Percentiles rank a stretch among this genome's conserved stretches.
These are phyloP conservation scores for Harringtonia aguacate DNA, from an alignment of 2,329 filamentous ascomycete species.

Conservation along the genomic window DNA sequence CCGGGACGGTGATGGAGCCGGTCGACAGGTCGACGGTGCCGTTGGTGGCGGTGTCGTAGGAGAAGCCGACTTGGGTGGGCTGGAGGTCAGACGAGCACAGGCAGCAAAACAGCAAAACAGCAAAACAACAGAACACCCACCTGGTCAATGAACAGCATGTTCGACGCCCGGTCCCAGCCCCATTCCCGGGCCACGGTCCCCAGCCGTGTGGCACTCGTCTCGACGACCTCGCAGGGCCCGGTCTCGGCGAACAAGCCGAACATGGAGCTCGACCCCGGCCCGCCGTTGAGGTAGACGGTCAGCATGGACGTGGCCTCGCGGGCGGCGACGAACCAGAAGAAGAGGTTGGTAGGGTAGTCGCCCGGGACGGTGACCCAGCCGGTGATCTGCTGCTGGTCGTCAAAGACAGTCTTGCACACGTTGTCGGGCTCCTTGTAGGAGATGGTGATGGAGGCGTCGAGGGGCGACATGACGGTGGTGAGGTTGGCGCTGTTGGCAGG, in stretches of 20 bases:
- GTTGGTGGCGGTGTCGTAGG: conserved; percentile 53
- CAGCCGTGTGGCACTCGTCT: conserved; percentile 35
- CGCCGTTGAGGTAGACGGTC: conserved; percentile 57
- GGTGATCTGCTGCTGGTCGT: conserved; percentile 56
- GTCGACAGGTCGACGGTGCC: conserved; percentile 41
- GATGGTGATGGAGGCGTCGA: conserved; percentile 54
- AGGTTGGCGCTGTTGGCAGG: conserved; percentile 24
- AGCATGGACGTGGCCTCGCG: conserved; percentile 30
- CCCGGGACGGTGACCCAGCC: conserved; percentile 58
- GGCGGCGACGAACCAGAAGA: conserved; percentile 40
- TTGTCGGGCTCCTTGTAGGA: conserved; percentile 53
- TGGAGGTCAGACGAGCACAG: conserved; percentile 28
- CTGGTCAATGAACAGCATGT: conserved; percentile 48
- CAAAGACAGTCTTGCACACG: conserved; percentile 55
- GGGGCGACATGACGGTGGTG: conserved; percentile 49
- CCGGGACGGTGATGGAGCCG: conserved; percentile 24
- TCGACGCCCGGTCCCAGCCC: conserved; percentile 51
- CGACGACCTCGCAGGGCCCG: conserved; percentile 41
- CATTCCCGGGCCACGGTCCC: conserved; percentile 48
- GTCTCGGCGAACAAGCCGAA: conserved; percentile 52
- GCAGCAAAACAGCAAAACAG: not conserved
- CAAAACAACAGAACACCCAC: conserved; percentile 18
- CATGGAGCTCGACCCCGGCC: conserved; percentile 55
- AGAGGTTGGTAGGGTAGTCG: conserved; percentile 37
- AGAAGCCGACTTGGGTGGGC: conserved; percentile 61